These are phyloP conservation scores for Aspergillus funiculosus DNA, from an alignment of 495 filamentous ascomycete genomes.

Conservation along the genomic window DNA sequence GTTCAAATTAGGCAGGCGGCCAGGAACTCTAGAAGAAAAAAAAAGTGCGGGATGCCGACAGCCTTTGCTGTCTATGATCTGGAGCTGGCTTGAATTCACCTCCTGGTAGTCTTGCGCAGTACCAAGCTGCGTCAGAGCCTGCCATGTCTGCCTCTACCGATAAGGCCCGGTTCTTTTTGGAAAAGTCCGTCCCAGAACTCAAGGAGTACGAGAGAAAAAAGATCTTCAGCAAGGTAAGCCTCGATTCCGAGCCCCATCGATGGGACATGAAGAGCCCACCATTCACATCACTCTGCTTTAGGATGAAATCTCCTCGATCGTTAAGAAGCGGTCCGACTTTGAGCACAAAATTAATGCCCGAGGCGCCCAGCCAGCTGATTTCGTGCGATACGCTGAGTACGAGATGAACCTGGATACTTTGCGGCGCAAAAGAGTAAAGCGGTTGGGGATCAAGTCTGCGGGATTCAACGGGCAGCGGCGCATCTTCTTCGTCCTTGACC, in stretches of 20 bases:
- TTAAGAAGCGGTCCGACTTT: slow-evolving; percentile 84
- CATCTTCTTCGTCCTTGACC: slow-evolving; percentile 83
- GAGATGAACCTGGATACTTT: slow-evolving; percentile 85
- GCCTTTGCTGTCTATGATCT: slow-evolving; percentile 29
- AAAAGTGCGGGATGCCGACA: slow-evolving; percentile 34
- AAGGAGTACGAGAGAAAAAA: slow-evolving; percentile 82
- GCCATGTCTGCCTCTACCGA: slow-evolving; percentile 79
- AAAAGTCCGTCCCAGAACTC: slow-evolving; percentile 84
- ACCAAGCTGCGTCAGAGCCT: slow-evolving; percentile 5
- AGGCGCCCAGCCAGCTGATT: slow-evolving; percentile 68
- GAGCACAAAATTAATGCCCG: slow-evolving; percentile 85
- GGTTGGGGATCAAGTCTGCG: slow-evolving; percentile 63
- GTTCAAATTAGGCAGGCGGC: slow-evolving; percentile 17
- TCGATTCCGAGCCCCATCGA: neutral
- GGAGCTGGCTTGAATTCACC: neutral
- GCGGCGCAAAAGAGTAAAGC: slow-evolving; percentile 71
- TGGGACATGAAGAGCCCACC: slow-evolving; percentile 10
- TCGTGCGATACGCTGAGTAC: slow-evolving; percentile 79
- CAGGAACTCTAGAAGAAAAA: slow-evolving; percentile 4
- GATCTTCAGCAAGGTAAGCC: slow-evolving; percentile 68
- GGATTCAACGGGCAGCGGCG: slow-evolving; percentile 66
- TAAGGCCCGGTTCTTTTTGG: slow-evolving; percentile 90
- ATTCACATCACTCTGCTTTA: slow-evolving; percentile 30
- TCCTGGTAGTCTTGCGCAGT: neutral
- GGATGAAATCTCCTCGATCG: slow-evolving; percentile 83